phyloP scores from a whole-genome alignment of 352 stramenopile species.

The Phytopythium sindhum region DNA sequence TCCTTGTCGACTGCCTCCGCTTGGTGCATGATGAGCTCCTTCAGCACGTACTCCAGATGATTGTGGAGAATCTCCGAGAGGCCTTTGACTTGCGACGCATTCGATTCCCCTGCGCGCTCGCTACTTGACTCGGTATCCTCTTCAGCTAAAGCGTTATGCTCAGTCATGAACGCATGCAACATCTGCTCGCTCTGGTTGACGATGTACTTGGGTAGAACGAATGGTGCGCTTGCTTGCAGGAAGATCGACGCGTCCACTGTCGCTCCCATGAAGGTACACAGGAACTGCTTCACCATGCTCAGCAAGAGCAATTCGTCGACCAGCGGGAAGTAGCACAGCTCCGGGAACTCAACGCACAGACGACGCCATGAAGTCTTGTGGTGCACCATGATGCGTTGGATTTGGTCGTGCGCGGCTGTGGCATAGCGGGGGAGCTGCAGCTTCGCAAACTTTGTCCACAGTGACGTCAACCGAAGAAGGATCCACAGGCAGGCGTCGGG shows the following conservation, averaged over 20 bases:
- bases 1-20: constrained; percentile 46
- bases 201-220: constrained; percentile 61
- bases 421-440: constrained; percentile 20
- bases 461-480: constrained; percentile 39
- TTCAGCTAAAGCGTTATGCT: constrained; percentile 25
- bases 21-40: constrained; percentile 65
- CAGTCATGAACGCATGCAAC: constrained; percentile 37
- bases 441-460: constrained; percentile 49
- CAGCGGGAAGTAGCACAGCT: constrained; percentile 48
- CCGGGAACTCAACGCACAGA: constrained; percentile 51
- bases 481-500: constrained; percentile 46
- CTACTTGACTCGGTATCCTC: constrained; percentile 21
- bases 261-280: constrained; percentile 50
- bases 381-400: constrained; percentile 39
- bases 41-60: constrained; percentile 51
- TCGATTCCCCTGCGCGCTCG: constrained; percentile 13
- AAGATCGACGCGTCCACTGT: constrained; percentile 42
- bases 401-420: constrained; percentile 38
- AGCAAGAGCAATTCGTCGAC: constrained; percentile 51
- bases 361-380: constrained; percentile 51
- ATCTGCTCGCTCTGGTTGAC: constrained; percentile 54
- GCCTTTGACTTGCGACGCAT: constrained; percentile 13
- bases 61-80: constrained; percentile 43
- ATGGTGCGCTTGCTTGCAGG: constrained; percentile 39
- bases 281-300: constrained; percentile 38